Percentiles rank a stretch among this genome's conserved stretches.
Evolutionary conservation across 257 asterid genomes (phyloP).

Genomic region (Solanum ahanhuiri): DNA sequence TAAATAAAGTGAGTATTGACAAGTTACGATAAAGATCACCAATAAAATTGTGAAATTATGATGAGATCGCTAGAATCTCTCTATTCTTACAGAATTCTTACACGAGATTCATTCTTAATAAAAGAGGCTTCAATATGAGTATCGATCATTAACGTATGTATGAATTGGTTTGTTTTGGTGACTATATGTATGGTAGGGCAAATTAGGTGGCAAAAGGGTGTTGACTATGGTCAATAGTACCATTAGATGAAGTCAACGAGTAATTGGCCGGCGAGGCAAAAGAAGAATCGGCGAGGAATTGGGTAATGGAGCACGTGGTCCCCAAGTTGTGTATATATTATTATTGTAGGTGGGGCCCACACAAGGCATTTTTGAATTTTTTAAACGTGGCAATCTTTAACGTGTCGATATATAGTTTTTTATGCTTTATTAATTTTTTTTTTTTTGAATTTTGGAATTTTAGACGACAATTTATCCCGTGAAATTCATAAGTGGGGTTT

Average conservation of each 20-base stretch:
- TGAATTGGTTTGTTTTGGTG: background rate
- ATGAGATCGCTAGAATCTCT: too few species aligned
- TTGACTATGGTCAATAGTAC: background rate
- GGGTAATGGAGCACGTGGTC: slow-evolving; percentile 11
- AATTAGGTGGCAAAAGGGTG: background rate
- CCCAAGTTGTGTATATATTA: background rate
- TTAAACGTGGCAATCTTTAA: too few species aligned
- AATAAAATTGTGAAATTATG: background rate
- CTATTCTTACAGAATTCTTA: too few species aligned
- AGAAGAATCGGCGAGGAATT: background rate
- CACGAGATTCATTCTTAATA: rapidly evolving
- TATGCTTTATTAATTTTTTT: too few species aligned
- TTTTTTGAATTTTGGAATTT: too few species aligned
- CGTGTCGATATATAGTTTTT: too few species aligned
- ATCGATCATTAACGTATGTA: rapidly evolving
- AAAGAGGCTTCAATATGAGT: rapidly evolving
- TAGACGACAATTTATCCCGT: too few species aligned
- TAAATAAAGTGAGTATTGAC: too few species aligned
- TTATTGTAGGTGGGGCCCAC: background rate
- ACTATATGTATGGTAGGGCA: background rate
- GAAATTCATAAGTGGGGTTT: too few species aligned
- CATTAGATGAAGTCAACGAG: background rate
- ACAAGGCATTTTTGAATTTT: background rate
- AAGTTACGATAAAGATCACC: background rate
- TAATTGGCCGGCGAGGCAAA: background rate